Evolutionary conservation across 1,284 basidiomycete genomes (phyloP), one percentile per base, ranked within the genome.

Genomic region (Stygiomarasmius scandens): DNA sequence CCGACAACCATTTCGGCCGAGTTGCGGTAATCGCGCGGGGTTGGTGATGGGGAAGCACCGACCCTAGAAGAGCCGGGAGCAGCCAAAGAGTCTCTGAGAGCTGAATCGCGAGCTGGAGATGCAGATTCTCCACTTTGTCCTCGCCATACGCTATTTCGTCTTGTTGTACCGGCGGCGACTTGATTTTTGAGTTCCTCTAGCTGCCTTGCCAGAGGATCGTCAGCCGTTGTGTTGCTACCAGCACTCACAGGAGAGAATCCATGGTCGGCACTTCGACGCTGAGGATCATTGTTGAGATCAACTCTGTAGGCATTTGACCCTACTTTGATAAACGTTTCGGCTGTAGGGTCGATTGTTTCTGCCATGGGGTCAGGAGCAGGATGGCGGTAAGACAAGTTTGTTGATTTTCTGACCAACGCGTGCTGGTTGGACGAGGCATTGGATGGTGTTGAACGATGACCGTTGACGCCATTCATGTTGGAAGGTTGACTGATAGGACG

Each of bases 1-100:
- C 93, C 93, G 16, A 95, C 90, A 20, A 95, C 82, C 36, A 85
- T 66, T 56, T 93, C 88, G 0, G 89, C 93, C 63, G 80, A 83
- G 47, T 79, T 84, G 53, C 85, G 80, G 61, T 87, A 89, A 67
- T 89, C 85, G 19, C 36, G 65, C 16, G 38, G 38, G 62, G 53
- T 62, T 51, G 45, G 67, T 52, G 53, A 68, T 49, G 62, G 24
- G 38, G 69, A 69, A 14, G 65, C 55, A 12, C 61, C 60, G 20
- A 68, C 60, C n/a, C 62, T 59, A 3, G 61, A 52, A 48, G 64
- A 59, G 19, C 58, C 62, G 25, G 53, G 61, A 29, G 70, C 63
- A 54, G 44, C 69, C 69, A 49, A 66, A 66, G 61, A 63, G 47
- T 69, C 63, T 46, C 62, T 58, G 3, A 63, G 60, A 36, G 53